phyloP scores from a whole-genome alignment of 139 green algal genomes.

The Coelastrella sp. region DNA sequence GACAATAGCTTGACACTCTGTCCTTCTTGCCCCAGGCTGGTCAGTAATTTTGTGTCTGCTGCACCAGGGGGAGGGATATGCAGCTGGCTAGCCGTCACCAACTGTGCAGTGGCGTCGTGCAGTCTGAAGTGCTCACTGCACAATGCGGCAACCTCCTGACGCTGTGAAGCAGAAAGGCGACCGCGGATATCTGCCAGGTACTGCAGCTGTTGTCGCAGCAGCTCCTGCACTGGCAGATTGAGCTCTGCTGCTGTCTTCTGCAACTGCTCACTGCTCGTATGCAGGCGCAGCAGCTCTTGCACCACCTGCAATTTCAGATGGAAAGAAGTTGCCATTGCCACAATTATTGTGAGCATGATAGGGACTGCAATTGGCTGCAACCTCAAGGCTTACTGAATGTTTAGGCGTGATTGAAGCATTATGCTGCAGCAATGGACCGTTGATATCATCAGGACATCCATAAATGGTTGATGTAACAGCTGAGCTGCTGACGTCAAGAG shows the following conservation, averaged over 20 bases:
- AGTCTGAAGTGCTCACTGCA: conserved; percentile 19
- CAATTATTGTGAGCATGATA: no score
- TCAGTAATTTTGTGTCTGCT: not conserved
- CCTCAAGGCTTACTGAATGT: no score
- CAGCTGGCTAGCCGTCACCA: not conserved
- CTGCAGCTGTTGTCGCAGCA: conserved; percentile 33
- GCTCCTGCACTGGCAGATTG: not conserved
- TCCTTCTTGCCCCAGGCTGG: not conserved
- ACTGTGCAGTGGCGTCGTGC: not conserved
- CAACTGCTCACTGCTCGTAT: not conserved
- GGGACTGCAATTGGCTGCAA: no score
- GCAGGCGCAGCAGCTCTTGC: not conserved
- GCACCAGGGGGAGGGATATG: not conserved
- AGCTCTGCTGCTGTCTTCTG: not conserved
- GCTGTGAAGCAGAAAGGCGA: no score
- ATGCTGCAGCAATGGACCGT: no score
- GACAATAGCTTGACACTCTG: not conserved
- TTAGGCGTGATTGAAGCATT: no score
- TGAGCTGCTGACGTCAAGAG: not conserved
- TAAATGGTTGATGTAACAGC: no score
- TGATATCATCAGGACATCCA: no score
- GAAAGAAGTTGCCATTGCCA: no score
- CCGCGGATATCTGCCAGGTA: conserved; percentile 5
- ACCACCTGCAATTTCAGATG: not conserved
- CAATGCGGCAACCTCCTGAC: not conserved